These are phyloP conservation scores for Rhododendron vialii DNA, from an alignment of 148 eudicot genomes.

Conservation along the genomic window DNA sequence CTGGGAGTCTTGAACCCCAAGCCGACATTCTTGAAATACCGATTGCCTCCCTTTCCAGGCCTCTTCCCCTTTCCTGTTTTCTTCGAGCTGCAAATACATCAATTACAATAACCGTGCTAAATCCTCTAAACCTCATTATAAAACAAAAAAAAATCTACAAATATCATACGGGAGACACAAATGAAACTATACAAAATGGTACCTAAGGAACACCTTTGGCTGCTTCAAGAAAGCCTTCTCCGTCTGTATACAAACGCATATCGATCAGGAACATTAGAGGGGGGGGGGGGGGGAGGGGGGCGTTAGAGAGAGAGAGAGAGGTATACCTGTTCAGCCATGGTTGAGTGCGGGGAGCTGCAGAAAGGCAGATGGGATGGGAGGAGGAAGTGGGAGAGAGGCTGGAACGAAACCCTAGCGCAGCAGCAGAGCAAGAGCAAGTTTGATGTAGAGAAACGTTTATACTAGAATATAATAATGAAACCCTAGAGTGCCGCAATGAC, in stretches of 20 bases:
- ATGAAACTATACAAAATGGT: not conserved
- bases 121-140: not conserved
- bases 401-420: slow-evolving; percentile 5
- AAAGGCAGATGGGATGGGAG: not conserved
- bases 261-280: not conserved
- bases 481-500: slow-evolving; percentile 8
- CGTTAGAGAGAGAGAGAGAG: not conserved
- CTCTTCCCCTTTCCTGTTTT: slow-evolving; percentile 32
- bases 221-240: slow-evolving; percentile 49
- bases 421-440: not conserved
- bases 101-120: not conserved
- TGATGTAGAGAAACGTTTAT: not conserved
- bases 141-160: no score
- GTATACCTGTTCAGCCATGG: slow-evolving; percentile 19
- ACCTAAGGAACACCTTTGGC: slow-evolving; percentile 44
- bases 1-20: slow-evolving; percentile 36
- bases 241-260: slow-evolving; percentile 19
- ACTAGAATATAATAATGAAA: not conserved
- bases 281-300: not conserved
- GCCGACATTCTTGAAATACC: slow-evolving; percentile 30
- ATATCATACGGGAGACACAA: not conserved
- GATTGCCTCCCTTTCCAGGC: slow-evolving; percentile 36
- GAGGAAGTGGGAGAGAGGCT: not conserved
- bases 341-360: not conserved
- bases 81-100: slow-evolving; percentile 18